Base-by-base conservation (phyloP, 2,329 filamentous ascomycete genomes). In the Aspergillus fructus region DNA sequence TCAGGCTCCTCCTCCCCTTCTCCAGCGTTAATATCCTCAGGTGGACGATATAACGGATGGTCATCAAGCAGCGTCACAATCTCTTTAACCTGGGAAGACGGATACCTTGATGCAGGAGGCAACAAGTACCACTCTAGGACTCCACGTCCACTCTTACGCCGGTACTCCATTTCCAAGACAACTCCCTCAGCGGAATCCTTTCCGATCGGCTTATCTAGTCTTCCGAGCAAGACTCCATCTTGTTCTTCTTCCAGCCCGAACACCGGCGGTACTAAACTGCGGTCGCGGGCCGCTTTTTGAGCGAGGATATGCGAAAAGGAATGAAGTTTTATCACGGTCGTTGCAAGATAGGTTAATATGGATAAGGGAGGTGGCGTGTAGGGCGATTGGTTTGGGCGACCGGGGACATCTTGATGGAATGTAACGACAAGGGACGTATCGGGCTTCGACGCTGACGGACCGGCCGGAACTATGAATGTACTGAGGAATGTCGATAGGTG, bases 111-210 rank as follows among this genome's bases (percentile, higher is more conserved):
- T 64, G 73, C 41, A 82, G 77, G 49, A 1, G 82, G 80, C 19
- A 89, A 66, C 61, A 85, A 82, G 66, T 83, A 89, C 75, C 79
- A 83, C 74, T 97, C 93, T 8, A 82, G 76, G 15, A 96, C 87
- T 0, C 88, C 85, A 4, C 92, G 81, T 0, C 93, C 93, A 66
- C 89, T 93, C 66, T 92, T 89, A 55, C 93, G 82, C 11, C 94
- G 83, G 65, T 96, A 84, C 74, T 99, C 93, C 83, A 96, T 89
- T 67, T 91, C 87, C 6, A 97, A 73, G 1, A 96, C 90, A 0
- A 93, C 71, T 0, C 84, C 89, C 33, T 80, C 80, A n/a, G 81
- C 80, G 2, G 55, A 59, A 19, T 68, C 67, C 9, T 69, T 71
- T 3, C 70, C 69, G n/a, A 56, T 55, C 15, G 67, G 48, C 30